Percentiles rank a stretch among this genome's conserved stretches.
Evolutionary conservation across 306 rosid genomes (phyloP).

Genomic region (Quercus glauca): DNA sequence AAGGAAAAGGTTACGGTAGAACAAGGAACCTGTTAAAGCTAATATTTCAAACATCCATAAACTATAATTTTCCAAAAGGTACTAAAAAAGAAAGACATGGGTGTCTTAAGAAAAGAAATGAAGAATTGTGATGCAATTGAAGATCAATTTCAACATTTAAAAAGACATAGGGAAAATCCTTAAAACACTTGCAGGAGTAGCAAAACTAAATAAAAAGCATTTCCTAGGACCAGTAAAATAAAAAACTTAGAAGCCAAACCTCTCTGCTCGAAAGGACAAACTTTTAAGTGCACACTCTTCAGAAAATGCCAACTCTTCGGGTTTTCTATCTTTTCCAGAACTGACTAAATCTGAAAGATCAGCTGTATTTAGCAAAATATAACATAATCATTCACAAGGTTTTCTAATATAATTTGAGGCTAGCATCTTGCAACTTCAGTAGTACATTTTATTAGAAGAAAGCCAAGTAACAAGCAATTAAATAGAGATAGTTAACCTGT

Average conservation of each 20-base stretch:
- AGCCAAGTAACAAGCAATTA: slow-evolving; percentile 5
- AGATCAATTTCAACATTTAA: background rate
- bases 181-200: background rate
- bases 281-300: slow-evolving; percentile 70
- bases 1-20: background rate
- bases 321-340: slow-evolving; percentile 81
- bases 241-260: slow-evolving; percentile 46
- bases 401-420: slow-evolving; percentile 23
- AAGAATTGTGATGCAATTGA: background rate
- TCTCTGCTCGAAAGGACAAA: slow-evolving; percentile 82
- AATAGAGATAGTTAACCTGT: slow-evolving; percentile 53
- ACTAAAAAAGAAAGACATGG: background rate
- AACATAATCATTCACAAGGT: slow-evolving; percentile 12
- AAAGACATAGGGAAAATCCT: background rate
- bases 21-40: background rate
- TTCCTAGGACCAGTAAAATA: slow-evolving; percentile 8
- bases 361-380: slow-evolving; percentile 67
- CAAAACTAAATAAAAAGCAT: background rate
- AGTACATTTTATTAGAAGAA: slow-evolving; percentile 1
- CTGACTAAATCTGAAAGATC: slow-evolving; percentile 95
- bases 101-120: background rate
- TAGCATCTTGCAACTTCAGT: slow-evolving; percentile 10
- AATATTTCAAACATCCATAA: background rate
- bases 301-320: slow-evolving; percentile 70
- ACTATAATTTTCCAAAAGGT: background rate